Conservation (phyloP, 176 grass and related monocot species). For the Puccinellia tenuiflora region DNA sequence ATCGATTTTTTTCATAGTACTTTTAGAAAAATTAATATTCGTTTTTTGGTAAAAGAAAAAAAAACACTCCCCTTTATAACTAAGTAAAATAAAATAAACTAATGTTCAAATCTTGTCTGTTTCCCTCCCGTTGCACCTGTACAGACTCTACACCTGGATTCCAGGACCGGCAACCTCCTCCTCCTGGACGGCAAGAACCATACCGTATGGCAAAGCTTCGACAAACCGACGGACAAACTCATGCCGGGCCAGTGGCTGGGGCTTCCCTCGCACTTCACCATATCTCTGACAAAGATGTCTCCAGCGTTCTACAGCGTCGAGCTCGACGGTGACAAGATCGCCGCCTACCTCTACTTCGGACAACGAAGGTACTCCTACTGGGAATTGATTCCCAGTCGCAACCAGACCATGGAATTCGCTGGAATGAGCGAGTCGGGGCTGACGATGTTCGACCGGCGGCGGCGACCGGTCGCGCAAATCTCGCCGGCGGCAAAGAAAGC, state of each 20-base stretch:
- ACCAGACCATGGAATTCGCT: conserved; percentile 23
- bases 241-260: conserved; percentile 35
- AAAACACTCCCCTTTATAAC: neutral
- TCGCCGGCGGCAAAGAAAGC: conserved; percentile 7
- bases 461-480: neutral
- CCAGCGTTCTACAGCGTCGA: conserved; percentile 50
- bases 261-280: conserved; percentile 1
- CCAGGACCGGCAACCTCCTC: conserved; percentile 41
- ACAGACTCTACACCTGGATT: conserved; percentile 50
- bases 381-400: conserved; percentile 28
- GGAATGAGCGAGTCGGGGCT: conserved; percentile 22
- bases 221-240: conserved; percentile 39
- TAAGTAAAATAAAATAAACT: too few species aligned
- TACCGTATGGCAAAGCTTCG: conserved; percentile 52
- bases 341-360: conserved; percentile 46
- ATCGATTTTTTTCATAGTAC: too few species aligned
- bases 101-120: neutral
- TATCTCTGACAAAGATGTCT: neutral
- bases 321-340: conserved; percentile 42
- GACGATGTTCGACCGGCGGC: conserved; percentile 6
- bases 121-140: neutral
- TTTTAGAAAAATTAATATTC: neutral
- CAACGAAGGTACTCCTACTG: conserved; percentile 53
- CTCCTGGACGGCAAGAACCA: conserved; percentile 41
- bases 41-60: neutral